Conservation (phyloP, 2,329 filamentous ascomycete genomes). For the Penicillium capsulatum region DNA sequence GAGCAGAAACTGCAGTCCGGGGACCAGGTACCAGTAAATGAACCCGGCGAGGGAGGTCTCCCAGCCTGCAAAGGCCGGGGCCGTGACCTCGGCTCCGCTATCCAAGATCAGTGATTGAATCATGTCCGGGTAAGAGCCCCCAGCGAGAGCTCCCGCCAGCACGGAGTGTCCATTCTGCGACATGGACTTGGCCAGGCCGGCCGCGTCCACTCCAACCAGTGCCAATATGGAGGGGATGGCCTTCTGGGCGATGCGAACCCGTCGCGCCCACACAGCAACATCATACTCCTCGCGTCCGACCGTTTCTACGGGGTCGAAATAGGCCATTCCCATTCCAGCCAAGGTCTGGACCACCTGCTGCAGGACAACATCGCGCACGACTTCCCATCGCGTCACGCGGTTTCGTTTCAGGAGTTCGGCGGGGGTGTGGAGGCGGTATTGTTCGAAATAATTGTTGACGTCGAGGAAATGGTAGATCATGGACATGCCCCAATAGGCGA, state of each 20-base stretch:
- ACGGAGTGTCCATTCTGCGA: slow-evolving; percentile 62
- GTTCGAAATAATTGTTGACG: slow-evolving; percentile 75
- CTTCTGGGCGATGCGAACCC: slow-evolving; percentile 73
- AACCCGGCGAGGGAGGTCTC: slow-evolving; percentile 69
- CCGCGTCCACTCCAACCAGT: slow-evolving; percentile 70
- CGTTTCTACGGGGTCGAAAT: slow-evolving; percentile 69
- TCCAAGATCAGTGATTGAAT: slow-evolving; percentile 55
- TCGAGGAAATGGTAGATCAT: slow-evolving; percentile 85
- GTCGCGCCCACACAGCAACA: slow-evolving; percentile 81
- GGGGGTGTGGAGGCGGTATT: slow-evolving; percentile 92
- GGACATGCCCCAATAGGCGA: slow-evolving; percentile 86
- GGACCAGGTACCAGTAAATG: slow-evolving; percentile 76
- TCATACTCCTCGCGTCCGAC: slow-evolving; percentile 79
- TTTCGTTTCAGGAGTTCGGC: slow-evolving; percentile 85
- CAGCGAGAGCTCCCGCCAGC: slow-evolving; percentile 70
- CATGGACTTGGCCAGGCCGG: slow-evolving; percentile 70
- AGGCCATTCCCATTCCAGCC: slow-evolving; percentile 62
- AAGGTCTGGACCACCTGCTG: slow-evolving; percentile 86
- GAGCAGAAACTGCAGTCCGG: slow-evolving; percentile 68
- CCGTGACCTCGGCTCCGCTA: slow-evolving; percentile 47
- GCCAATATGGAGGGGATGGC: slow-evolving; percentile 69
- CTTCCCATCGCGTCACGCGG: slow-evolving; percentile 77
- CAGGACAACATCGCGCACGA: slow-evolving; percentile 82
- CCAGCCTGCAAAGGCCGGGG: slow-evolving; percentile 77
- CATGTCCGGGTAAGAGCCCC: slow-evolving; percentile 74